Conservation (phyloP, 2,329 filamentous ascomycete species). For the Nemania serpens region DNA sequence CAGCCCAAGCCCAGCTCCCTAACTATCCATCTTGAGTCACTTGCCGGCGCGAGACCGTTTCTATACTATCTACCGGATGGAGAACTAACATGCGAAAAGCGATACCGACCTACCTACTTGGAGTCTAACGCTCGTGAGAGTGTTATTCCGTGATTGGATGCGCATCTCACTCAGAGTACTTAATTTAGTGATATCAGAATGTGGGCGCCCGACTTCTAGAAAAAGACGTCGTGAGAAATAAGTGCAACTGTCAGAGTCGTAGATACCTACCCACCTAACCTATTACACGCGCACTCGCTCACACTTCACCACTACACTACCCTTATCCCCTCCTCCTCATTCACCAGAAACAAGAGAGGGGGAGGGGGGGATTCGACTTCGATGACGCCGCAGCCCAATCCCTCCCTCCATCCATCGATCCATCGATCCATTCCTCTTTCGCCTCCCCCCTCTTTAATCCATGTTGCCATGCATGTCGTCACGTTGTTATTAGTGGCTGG, state of each 20-base stretch:
- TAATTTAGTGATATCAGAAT: too few relatives aligned
- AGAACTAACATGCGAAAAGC: neutral
- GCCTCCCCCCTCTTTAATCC: neutral
- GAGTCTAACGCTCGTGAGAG: neutral
- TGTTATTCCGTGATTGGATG: too few relatives aligned
- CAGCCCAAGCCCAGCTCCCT: neutral
- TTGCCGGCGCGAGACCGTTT: neutral
- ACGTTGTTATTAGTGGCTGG: slow-evolving; percentile 14
- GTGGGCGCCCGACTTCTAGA: too few relatives aligned
- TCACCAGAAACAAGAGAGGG: slow-evolving; percentile 2
- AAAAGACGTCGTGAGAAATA: too few relatives aligned
- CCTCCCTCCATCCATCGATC: neutral
- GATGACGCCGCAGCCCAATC: slow-evolving; percentile 14
- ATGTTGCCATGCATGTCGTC: slow-evolving; percentile 23
- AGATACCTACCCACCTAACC: neutral
- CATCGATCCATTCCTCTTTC: neutral
- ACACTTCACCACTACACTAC: slow-evolving; percentile 3
- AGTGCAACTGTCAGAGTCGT: neutral
- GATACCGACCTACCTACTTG: neutral
- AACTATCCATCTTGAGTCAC: neutral
- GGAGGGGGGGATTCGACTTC: neutral
- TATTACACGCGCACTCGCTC: neutral
- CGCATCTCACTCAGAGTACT: too few relatives aligned
- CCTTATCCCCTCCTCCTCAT: too few relatives aligned
- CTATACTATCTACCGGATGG: neutral